These are phyloP conservation scores for Diaporthe nobilis DNA, from an alignment of 2,329 filamentous ascomycete species.

Conservation along the genomic window DNA sequence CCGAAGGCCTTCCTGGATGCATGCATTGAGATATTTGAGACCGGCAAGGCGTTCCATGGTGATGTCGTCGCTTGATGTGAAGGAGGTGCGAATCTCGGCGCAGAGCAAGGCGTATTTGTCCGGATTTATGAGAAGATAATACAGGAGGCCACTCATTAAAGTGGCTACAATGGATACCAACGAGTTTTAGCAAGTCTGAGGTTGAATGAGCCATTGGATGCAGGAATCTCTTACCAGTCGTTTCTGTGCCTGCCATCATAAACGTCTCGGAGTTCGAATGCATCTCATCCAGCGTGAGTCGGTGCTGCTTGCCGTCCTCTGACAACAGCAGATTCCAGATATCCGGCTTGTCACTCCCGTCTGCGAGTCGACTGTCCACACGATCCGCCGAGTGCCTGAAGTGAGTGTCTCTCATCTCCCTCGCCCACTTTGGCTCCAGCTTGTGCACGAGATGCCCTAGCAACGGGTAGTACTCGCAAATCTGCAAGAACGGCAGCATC, in stretches of 20 bases:
- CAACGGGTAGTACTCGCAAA: constrained; percentile 19
- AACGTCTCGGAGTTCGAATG: constrained; percentile 42
- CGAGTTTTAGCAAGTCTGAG: neutral
- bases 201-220: neutral
- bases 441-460: neutral
- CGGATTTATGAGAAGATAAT: constrained; percentile 7
- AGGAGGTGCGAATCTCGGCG: neutral
- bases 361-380: constrained; percentile 24
- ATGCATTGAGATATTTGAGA: constrained; percentile 47
- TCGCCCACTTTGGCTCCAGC: constrained; percentile 15
- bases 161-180: constrained; percentile 1
- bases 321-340: constrained; percentile 46
- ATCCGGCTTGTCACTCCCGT: constrained; percentile 42
- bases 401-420: neutral
- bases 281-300: constrained; percentile 43
- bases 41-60: constrained; percentile 43
- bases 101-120: neutral
- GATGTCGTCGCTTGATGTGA: constrained; percentile 46
- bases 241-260: constrained; percentile 43
- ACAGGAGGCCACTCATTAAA: constrained; percentile 6
- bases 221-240: constrained; percentile 54
- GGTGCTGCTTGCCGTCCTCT: constrained; percentile 41
- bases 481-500: constrained; percentile 17
- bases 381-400: constrained; percentile 17
- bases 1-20: constrained; percentile 50